A percentile compares a stretch with the other conserved stretches of the same genome.
Conservation (phyloP, 345 rosid genomes). For the Mallotus nudiflorus region DNA sequence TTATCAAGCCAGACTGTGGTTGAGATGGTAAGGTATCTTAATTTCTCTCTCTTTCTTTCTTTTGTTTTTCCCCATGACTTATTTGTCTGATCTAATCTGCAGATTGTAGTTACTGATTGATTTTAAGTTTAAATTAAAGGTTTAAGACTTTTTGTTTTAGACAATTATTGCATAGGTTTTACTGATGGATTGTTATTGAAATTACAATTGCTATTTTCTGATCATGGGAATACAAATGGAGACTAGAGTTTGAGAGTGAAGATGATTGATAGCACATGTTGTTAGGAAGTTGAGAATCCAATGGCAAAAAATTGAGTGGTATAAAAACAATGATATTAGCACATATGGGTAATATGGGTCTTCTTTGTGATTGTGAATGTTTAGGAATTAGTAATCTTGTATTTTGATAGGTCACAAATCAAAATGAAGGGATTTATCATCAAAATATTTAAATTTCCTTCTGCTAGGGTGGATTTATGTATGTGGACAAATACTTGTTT, state of each 20-base stretch:
- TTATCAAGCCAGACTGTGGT: constrained; percentile 92
- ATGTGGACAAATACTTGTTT: neutral
- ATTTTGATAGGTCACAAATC: neutral
- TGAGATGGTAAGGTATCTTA: constrained; percentile 89
- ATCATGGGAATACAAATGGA: too few relatives aligned
- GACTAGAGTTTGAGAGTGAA: neutral
- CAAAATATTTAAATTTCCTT: neutral
- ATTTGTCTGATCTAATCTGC: neutral
- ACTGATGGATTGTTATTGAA: too few relatives aligned
- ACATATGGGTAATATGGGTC: too few relatives aligned
- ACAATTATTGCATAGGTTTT: too few relatives aligned
- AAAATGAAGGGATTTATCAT: neutral
- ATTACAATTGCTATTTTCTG: too few relatives aligned
- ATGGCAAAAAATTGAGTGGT: too few relatives aligned
- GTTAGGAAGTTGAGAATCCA: neutral
- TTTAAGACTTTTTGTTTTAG: too few relatives aligned
- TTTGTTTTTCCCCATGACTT: neutral
- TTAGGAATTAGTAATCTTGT: neutral
- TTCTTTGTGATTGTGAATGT: too few relatives aligned
- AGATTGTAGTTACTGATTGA: neutral
- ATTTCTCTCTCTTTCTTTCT: constrained; percentile 19
- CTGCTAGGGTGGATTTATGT: neutral
- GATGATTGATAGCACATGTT: neutral
- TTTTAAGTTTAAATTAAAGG: too few relatives aligned
- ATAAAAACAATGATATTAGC: too few relatives aligned